phyloP scores from a whole-genome alignment of 2,329 filamentous ascomycete genomes.

The Penicillium hesseltinei region DNA sequence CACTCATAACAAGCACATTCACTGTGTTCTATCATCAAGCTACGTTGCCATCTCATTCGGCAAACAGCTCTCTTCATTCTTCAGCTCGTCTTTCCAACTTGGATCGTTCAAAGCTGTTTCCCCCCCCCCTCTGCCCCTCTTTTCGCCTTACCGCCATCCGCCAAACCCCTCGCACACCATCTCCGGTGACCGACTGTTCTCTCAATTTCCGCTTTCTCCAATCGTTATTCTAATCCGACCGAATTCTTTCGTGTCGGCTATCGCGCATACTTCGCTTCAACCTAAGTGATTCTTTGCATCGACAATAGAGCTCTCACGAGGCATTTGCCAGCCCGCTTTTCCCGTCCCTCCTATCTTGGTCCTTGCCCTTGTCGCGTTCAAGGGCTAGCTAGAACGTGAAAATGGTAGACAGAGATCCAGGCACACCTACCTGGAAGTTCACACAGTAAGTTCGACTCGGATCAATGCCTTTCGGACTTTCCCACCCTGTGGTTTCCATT shows the following conservation, averaged over 20 bases:
- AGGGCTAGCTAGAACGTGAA: slow-evolving; percentile 51
- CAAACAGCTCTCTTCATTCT: slow-evolving; percentile 1
- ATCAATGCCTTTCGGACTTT: not conserved
- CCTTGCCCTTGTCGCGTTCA: slow-evolving; percentile 23
- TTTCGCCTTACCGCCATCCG: slow-evolving; percentile 17
- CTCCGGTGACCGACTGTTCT: slow-evolving; percentile 15
- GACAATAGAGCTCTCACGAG: slow-evolving; percentile 21
- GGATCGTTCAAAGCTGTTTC: slow-evolving; percentile 19
- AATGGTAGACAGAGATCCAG: slow-evolving; percentile 96
- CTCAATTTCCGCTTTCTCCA: slow-evolving; percentile 5
- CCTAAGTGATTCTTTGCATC: slow-evolving; percentile 12
- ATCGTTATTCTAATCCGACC: slow-evolving; percentile 14
- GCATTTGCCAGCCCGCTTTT: slow-evolving; percentile 9
- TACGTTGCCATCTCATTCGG: slow-evolving; percentile 12
- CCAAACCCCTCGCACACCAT: slow-evolving; percentile 19
- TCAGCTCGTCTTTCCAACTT: not conserved
- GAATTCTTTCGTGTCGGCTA: slow-evolving; percentile 9
- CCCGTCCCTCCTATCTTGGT: slow-evolving; percentile 19
- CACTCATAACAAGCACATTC: slow-evolving; percentile 23
- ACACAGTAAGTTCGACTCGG: slow-evolving; percentile 73
- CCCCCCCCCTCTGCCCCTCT: slow-evolving; percentile 18
- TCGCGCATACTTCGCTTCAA: slow-evolving; percentile 3
- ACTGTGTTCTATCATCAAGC: slow-evolving; percentile 3
- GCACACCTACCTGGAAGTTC: slow-evolving; percentile 98
- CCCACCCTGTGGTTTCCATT: not conserved